These are phyloP conservation scores for Kwoniella sp. DNA, from an alignment of 768 basidiomycete genomes.

Conservation along the genomic window DNA sequence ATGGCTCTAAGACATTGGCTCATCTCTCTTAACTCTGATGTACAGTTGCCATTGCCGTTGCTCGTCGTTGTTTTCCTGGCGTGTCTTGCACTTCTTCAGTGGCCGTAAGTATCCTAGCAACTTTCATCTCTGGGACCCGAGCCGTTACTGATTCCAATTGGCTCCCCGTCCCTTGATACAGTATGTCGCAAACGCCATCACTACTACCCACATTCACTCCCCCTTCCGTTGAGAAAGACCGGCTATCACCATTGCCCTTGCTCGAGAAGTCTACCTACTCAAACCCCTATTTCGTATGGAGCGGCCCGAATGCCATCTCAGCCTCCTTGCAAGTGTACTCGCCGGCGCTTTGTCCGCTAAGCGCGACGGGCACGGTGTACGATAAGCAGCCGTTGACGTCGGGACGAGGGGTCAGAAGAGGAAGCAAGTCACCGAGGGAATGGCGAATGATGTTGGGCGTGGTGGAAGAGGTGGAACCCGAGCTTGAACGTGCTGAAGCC, in stretches of 20 bases:
- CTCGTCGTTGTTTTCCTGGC: conserved; percentile 35
- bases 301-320: background rate
- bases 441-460: conserved; percentile 24
- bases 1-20: background rate
- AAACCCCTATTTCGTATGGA: conserved; percentile 12
- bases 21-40: background rate
- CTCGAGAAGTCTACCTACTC: conserved; percentile 9
- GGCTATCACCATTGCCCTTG: conserved; percentile 16
- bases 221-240: conserved; percentile 18
- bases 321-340: conserved; percentile 12
- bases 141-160: too few species aligned
- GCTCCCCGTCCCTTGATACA: too few species aligned
- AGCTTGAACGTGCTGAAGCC: conserved; percentile 12
- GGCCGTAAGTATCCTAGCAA: conserved; percentile 30
- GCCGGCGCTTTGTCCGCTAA: background rate
- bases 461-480: conserved; percentile 19
- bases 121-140: too few species aligned
- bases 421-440: conserved; percentile 18
- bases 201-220: conserved; percentile 24
- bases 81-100: conserved; percentile 31
- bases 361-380: background rate
- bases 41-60: conserved; percentile 39
- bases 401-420: conserved; percentile 12
- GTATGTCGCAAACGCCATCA: conserved; percentile 9
- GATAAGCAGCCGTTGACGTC: conserved; percentile 4